phyloP scores from a whole-genome alignment of 805 yeast genomes.

The Sugiyamaella mastotermitis region DNA sequence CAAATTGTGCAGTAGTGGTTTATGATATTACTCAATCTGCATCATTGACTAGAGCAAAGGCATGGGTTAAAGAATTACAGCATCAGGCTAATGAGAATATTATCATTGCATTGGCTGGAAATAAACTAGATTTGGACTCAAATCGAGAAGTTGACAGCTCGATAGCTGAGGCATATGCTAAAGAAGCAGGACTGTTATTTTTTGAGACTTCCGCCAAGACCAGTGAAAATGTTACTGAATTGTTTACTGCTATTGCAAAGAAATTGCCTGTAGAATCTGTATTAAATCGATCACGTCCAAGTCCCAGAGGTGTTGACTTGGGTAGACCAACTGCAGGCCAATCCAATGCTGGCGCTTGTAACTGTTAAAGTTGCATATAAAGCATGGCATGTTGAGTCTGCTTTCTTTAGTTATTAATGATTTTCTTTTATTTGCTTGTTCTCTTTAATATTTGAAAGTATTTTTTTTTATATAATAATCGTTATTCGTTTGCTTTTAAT shows the following conservation, averaged over 20 bases:
- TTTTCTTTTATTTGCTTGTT: too few species aligned
- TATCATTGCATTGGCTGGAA: constrained; percentile 82
- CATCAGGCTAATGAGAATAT: constrained; percentile 71
- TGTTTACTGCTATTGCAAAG: constrained; percentile 42
- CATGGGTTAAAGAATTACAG: constrained; percentile 89
- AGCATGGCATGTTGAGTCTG: not conserved
- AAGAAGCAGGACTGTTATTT: constrained; percentile 45
- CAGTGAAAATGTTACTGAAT: constrained; percentile 51
- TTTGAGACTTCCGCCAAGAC: constrained; percentile 66
- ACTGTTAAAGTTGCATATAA: not conserved
- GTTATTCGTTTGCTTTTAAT: too few species aligned
- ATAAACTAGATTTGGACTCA: constrained; percentile 62
- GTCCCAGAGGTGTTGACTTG: constrained; percentile 31
- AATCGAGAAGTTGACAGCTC: constrained; percentile 41
- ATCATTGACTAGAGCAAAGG: constrained; percentile 72
- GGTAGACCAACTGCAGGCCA: constrained; percentile 16
- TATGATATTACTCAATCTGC: constrained; percentile 65
- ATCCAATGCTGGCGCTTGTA: not conserved
- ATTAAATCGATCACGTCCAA: constrained; percentile 15
- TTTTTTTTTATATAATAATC: too few species aligned
- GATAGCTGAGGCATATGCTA: constrained; percentile 45
- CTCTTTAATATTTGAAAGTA: too few species aligned
- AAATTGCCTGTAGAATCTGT: constrained; percentile 41
- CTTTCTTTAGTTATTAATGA: too few species aligned
- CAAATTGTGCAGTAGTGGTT: constrained; percentile 80